These are phyloP conservation scores for Chaetoscypha palmicola DNA, from an alignment of 2,329 filamentous ascomycete genomes.

Conservation along the genomic window DNA sequence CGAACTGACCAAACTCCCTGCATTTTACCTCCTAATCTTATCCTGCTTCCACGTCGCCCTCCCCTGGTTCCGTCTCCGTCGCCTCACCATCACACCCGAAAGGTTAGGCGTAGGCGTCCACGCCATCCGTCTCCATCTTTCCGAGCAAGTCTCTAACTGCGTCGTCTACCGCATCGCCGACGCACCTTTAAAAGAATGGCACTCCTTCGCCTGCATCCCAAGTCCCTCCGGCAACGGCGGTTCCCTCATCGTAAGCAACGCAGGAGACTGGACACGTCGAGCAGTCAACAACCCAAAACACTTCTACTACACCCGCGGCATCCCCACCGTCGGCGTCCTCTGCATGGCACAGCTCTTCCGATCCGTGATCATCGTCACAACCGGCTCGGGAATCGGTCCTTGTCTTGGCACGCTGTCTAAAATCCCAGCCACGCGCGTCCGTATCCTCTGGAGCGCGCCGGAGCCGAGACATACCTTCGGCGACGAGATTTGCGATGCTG, in stretches of 20 bases:
- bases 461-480: slow-evolving; percentile 32
- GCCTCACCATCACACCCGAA: slow-evolving; percentile 44
- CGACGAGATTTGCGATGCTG: slow-evolving; percentile 28
- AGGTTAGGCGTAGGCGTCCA: slow-evolving; percentile 50
- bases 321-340: slow-evolving; percentile 36
- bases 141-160: slow-evolving; percentile 37
- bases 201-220: slow-evolving; percentile 51
- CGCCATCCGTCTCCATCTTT: slow-evolving; percentile 49
- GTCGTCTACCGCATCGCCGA: slow-evolving; percentile 42
- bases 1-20: slow-evolving; percentile 30
- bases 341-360: slow-evolving; percentile 32
- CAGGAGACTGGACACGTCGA: slow-evolving; percentile 50
- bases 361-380: slow-evolving; percentile 33
- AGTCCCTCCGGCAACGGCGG: slow-evolving; percentile 36
- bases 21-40: slow-evolving; percentile 50
- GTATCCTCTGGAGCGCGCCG: slow-evolving; percentile 33
- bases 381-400: slow-evolving; percentile 35
- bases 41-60: slow-evolving; percentile 43
- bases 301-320: slow-evolving; percentile 47
- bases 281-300: slow-evolving; percentile 45
- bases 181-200: slow-evolving; percentile 47
- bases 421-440: slow-evolving; percentile 24
- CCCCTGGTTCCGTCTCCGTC: slow-evolving; percentile 53
- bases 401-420: slow-evolving; percentile 30
- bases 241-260: slow-evolving; percentile 48